Evolutionary conservation across 805 yeast species (phyloP).

Genomic region (Candida pseudoglaebosa): DNA sequence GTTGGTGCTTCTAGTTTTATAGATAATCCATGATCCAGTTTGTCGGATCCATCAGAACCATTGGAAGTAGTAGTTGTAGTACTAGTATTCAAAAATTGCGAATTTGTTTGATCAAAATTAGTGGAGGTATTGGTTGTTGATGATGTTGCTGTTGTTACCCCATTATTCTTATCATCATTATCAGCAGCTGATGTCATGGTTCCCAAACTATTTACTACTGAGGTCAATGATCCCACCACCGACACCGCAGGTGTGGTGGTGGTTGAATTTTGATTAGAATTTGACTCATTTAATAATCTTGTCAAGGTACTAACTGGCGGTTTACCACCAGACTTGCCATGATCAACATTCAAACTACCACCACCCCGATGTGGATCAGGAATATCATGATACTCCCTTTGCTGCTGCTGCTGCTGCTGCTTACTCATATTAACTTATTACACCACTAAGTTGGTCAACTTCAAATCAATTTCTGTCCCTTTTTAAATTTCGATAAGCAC

Average conservation of each 20-base stretch:
- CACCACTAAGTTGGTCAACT: no score
- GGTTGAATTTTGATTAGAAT: slow-evolving; percentile 15
- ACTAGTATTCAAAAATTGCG: no score
- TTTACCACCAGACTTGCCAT: slow-evolving; percentile 10
- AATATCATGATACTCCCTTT: no score
- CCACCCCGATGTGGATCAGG: no score
- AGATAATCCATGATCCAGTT: neutral
- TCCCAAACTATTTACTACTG: slow-evolving; percentile 7
- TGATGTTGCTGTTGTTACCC: neutral
- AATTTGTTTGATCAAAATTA: no score
- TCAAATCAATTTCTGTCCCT: no score
- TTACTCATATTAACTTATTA: no score
- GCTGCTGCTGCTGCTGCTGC: no score
- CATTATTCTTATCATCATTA: neutral
- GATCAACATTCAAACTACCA: no score
- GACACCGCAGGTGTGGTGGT: slow-evolving; percentile 9
- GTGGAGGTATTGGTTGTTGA: neutral
- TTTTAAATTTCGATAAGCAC: no score
- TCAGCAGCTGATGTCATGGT: slow-evolving; percentile 3
- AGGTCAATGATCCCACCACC: slow-evolving; percentile 11
- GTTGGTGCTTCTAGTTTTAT: slow-evolving; percentile 2
- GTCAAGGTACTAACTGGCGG: slow-evolving; percentile 33
- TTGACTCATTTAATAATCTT: slow-evolving; percentile 33
- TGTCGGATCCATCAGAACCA: slow-evolving; percentile 1
- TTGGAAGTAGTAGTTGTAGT: neutral